phyloP scores from a whole-genome alignment of 2,329 filamentous ascomycete genomes.

The Grosmannia huntii region DNA sequence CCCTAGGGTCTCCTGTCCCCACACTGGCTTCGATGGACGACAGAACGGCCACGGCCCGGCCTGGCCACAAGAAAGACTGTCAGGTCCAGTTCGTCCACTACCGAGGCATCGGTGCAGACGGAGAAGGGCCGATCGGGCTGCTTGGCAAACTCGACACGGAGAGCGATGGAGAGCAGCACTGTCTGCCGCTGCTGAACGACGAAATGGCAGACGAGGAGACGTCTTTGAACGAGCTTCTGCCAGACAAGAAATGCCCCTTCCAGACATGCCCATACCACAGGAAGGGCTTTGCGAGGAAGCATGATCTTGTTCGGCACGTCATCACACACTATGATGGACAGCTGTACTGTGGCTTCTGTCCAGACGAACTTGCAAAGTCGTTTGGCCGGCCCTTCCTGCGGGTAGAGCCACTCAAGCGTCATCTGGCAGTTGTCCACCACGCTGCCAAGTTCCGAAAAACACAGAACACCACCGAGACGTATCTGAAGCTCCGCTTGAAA shows the following conservation, averaged over 20 bases:
- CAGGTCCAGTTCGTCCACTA: slow-evolving; percentile 5
- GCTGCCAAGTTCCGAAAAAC: slow-evolving; percentile 5
- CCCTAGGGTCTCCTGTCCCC: background rate
- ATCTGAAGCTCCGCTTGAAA: background rate
- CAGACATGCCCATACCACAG: slow-evolving; percentile 1
- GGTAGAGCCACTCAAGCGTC: slow-evolving; percentile 6
- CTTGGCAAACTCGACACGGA: background rate
- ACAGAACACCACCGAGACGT: slow-evolving; percentile 4
- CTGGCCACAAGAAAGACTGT: background rate
- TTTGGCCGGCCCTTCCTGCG: slow-evolving; percentile 2
- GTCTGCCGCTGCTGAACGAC: background rate
- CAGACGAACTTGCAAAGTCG: background rate
- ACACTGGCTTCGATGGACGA: background rate
- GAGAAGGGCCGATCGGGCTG: background rate
- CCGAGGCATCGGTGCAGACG: background rate
- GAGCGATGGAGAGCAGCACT: background rate
- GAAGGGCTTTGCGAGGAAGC: slow-evolving; percentile 4
- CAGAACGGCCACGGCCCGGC: background rate
- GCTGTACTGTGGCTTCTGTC: slow-evolving; percentile 8
- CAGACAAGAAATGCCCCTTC: slow-evolving; percentile 4
- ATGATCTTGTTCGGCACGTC: slow-evolving; percentile 7
- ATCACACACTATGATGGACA: slow-evolving; percentile 7
- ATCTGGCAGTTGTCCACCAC: slow-evolving; percentile 4
- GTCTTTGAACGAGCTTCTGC: background rate
- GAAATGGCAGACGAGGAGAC: background rate